These are phyloP conservation scores for Helicostylum pulchrum DNA, from an alignment of 192 early-diverging fungal species.

Conservation along the genomic window DNA sequence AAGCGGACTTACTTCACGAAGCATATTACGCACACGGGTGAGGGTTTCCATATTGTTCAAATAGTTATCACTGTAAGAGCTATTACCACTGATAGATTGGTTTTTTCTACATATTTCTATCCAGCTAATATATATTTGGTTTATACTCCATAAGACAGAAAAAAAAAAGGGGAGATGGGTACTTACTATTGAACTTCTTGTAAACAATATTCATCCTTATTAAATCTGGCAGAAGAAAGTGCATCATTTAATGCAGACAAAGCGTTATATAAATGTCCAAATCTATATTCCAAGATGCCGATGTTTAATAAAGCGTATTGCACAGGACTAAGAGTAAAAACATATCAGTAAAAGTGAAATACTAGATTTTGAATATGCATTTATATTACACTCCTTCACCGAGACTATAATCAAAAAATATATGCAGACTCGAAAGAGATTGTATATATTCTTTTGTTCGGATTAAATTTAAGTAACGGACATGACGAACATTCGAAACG, in stretches of 20 bases:
- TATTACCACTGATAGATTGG: not conserved
- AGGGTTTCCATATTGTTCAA: not conserved
- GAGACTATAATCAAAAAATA: not conserved
- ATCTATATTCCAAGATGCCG: constrained; percentile 6
- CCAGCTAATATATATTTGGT: not conserved
- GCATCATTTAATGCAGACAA: constrained; percentile 7
- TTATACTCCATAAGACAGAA: not conserved
- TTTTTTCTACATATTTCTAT: constrained; percentile 6
- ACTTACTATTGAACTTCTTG: constrained; percentile 10
- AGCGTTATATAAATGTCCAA: constrained; percentile 9
- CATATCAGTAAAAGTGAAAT: too few relatives aligned
- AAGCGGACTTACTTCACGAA: not conserved
- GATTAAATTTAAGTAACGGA: constrained; percentile 3
- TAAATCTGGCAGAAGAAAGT: not conserved
- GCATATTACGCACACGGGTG: not conserved
- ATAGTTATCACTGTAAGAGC: constrained; percentile 1
- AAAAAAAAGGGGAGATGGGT: not conserved
- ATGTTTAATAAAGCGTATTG: constrained; percentile 6
- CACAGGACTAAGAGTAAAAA: not conserved
- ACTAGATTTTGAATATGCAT: not conserved
- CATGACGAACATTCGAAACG: not conserved
- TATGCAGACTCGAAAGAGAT: not conserved
- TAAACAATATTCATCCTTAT: constrained; percentile 5
- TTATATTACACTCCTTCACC: not conserved
- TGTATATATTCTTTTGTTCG: constrained; percentile 9